phyloP scores from a whole-genome alignment of 1,284 basidiomycete species.

The Malassezia psittaci region DNA sequence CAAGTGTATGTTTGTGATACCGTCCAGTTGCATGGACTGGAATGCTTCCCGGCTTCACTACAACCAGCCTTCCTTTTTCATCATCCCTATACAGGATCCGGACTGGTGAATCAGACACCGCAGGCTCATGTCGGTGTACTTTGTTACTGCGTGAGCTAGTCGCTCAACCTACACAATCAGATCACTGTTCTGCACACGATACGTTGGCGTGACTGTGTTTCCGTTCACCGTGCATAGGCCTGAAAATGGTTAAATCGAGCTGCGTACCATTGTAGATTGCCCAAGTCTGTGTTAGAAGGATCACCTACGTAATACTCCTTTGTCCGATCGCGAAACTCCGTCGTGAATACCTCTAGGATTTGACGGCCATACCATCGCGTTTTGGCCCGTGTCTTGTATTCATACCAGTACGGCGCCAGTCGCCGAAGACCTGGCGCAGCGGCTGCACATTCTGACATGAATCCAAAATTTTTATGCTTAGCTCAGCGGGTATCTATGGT shows the following conservation, averaged over 20 bases:
- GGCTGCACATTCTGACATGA: slow-evolving; percentile 10
- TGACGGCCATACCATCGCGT: slow-evolving; percentile 75
- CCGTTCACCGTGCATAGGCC: slow-evolving; percentile 87
- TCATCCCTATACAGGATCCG: slow-evolving; percentile 67
- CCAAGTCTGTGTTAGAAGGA: slow-evolving; percentile 18
- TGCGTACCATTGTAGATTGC: slow-evolving; percentile 64
- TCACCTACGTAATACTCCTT: slow-evolving; percentile 48
- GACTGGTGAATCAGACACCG: slow-evolving; percentile 76
- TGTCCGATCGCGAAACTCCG: slow-evolving; percentile 49
- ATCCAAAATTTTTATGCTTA: neutral
- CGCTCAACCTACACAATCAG: slow-evolving; percentile 60
- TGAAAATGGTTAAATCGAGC: neutral
- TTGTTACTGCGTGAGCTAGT: slow-evolving; percentile 58
- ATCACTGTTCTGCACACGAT: slow-evolving; percentile 75
- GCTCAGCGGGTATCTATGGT: neutral
- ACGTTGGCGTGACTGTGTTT: slow-evolving; percentile 64
- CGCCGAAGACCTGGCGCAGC: slow-evolving; percentile 18
- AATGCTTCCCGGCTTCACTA: slow-evolving; percentile 52
- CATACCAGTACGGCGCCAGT: slow-evolving; percentile 37
- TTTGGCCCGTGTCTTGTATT: slow-evolving; percentile 79
- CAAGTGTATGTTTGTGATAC: slow-evolving; percentile 51
- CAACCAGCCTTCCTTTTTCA: slow-evolving; percentile 72
- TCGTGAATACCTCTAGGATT: slow-evolving; percentile 52
- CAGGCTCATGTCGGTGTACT: slow-evolving; percentile 90
- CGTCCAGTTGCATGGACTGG: slow-evolving; percentile 44